phyloP scores from a whole-genome alignment of 2,329 filamentous ascomycete genomes.

The Trichoderma atroviride region DNA sequence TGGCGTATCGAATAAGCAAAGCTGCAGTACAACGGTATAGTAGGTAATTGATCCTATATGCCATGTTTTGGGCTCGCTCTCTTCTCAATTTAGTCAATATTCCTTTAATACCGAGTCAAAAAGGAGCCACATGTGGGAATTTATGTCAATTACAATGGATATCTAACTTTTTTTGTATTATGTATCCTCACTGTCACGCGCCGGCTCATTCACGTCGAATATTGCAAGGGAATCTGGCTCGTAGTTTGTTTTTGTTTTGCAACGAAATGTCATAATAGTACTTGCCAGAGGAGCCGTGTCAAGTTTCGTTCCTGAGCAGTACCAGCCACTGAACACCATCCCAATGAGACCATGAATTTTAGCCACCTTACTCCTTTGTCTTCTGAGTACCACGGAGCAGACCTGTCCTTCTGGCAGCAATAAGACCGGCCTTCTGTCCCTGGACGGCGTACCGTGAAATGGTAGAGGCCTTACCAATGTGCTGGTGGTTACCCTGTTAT shows the following conservation, averaged over 20 bases:
- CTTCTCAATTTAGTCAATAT: background rate
- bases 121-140: background rate
- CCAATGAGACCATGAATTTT: constrained; percentile 60
- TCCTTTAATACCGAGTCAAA: background rate
- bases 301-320: constrained; percentile 52
- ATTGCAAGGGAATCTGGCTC: constrained; percentile 19
- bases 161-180: constrained; percentile 16
- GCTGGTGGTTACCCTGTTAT: constrained; percentile 94
- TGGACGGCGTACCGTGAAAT: constrained; percentile 97
- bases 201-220: constrained; percentile 24
- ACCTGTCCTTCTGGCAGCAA: constrained; percentile 99
- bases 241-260: constrained; percentile 42
- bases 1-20: background rate
- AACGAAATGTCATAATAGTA: constrained; percentile 53
- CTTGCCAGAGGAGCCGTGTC: constrained; percentile 52
- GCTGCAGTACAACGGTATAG: background rate
- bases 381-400: constrained; percentile 99
- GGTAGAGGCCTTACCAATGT: constrained; percentile 99
- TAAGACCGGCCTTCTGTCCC: constrained; percentile 99
- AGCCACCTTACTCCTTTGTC: constrained; percentile 83
- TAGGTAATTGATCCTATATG: background rate
- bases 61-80: background rate
- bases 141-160: constrained; percentile 14
- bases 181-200: constrained; percentile 8
- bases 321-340: constrained; percentile 65